Conservation (phyloP, 768 basidiomycete species). For the Tricholoma sp. region DNA sequence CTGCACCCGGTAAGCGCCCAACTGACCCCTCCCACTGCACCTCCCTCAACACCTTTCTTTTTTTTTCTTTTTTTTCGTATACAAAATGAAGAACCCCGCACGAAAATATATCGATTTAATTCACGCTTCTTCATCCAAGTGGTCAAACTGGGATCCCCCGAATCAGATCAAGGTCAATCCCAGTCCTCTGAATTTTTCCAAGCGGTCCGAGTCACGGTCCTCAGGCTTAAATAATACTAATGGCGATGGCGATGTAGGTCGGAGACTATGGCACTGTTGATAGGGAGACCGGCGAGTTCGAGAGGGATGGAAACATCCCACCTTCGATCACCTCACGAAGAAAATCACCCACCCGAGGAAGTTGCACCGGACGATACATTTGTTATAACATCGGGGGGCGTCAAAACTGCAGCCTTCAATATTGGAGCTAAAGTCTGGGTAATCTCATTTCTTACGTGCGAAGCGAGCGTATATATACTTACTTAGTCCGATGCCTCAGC, state of each 20-base stretch:
- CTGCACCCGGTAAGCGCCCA: too few relatives aligned
- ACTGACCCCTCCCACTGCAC: too few relatives aligned
- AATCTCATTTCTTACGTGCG: too few relatives aligned
- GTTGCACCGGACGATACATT: slow-evolving; percentile 16
- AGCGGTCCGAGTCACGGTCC: too few relatives aligned
- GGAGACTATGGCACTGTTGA: neutral
- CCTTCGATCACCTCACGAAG: slow-evolving; percentile 14
- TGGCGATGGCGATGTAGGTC: neutral
- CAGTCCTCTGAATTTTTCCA: too few relatives aligned
- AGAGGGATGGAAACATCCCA: slow-evolving; percentile 25
- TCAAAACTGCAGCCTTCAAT: slow-evolving; percentile 5
- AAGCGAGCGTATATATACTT: too few relatives aligned
- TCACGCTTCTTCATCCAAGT: neutral
- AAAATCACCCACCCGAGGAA: slow-evolving; percentile 12
- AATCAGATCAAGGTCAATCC: neutral
- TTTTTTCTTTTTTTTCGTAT: neutral
- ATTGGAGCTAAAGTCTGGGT: slow-evolving; percentile 17
- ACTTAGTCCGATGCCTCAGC: neutral
- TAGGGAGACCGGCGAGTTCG: neutral
- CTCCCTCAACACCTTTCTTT: too few relatives aligned
- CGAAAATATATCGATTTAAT: slow-evolving; percentile 9
- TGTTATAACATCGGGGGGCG: slow-evolving; percentile 21
- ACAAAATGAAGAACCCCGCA: neutral
- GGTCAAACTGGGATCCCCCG: neutral
- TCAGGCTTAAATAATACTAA: too few relatives aligned